Evolutionary conservation across 768 basidiomycete genomes (phyloP).

Genomic region (Podaxis mareebaensis): DNA sequence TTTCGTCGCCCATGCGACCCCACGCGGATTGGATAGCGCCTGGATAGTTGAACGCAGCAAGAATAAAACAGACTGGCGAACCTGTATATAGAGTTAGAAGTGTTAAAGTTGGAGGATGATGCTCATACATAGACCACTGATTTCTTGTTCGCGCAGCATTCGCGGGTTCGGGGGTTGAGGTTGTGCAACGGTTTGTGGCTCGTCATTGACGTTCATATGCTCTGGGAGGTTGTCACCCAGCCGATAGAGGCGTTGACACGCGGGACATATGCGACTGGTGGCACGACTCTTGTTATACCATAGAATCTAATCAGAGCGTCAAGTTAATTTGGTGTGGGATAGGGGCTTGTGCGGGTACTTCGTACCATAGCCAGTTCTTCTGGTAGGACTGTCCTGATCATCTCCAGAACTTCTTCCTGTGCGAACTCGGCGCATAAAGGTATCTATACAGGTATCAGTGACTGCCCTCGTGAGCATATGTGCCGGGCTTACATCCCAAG

Average conservation of each 20-base stretch:
- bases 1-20: slow-evolving; percentile 68
- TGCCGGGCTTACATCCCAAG: slow-evolving; percentile 41
- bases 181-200: slow-evolving; percentile 15
- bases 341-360: slow-evolving; percentile 11
- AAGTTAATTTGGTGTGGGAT: background rate
- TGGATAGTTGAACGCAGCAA: slow-evolving; percentile 68
- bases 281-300: slow-evolving; percentile 87
- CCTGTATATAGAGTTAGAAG: slow-evolving; percentile 40
- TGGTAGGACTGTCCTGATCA: slow-evolving; percentile 68
- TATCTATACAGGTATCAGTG: slow-evolving; percentile 34
- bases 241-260: slow-evolving; percentile 71
- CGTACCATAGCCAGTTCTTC: slow-evolving; percentile 72
- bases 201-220: slow-evolving; percentile 33
- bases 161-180: slow-evolving; percentile 28
- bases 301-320: slow-evolving; percentile 48
- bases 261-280: slow-evolving; percentile 72
- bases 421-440: slow-evolving; percentile 78
- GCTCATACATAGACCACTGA: slow-evolving; percentile 76
- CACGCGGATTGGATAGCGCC: slow-evolving; percentile 64
- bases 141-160: slow-evolving; percentile 59
- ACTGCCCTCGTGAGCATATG: background rate
- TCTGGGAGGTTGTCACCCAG: slow-evolving; percentile 66
- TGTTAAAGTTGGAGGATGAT: background rate
- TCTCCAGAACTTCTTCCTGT: slow-evolving; percentile 71
- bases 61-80: slow-evolving; percentile 74